A percentile compares a stretch with the other conserved stretches of the same genome.
These are phyloP conservation scores for Eragrostis tef DNA, from an alignment of 202 grass and related monocot species.

Conservation along the genomic window DNA sequence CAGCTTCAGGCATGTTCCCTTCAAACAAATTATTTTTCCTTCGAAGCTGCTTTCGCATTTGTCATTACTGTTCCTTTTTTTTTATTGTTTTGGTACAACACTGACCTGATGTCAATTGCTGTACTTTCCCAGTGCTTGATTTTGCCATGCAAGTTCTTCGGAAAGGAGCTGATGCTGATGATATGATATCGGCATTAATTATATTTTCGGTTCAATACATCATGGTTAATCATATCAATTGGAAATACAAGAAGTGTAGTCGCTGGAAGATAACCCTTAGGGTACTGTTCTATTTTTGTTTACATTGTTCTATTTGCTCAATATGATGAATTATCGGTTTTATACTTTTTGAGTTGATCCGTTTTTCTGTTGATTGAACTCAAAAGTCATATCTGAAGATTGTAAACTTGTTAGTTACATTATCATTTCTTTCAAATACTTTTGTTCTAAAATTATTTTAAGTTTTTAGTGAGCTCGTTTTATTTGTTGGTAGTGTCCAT, in stretches of 20 bases:
- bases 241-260: conserved; percentile 77
- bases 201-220: conserved; percentile 80
- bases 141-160: conserved; percentile 77
- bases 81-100: background rate
- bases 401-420: conserved; percentile 1
- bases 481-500: background rate
- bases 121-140: conserved; percentile 75
- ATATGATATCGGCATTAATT: conserved; percentile 63
- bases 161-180: conserved; percentile 65
- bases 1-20: conserved; percentile 15
- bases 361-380: conserved; percentile 1
- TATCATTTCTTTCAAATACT: background rate
- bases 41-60: background rate
- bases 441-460: background rate
- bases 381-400: background rate
- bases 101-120: conserved; percentile 27
- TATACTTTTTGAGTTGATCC: background rate
- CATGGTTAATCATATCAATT: conserved; percentile 89
- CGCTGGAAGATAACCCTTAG: conserved; percentile 70
- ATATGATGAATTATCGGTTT: background rate
- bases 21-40: background rate
- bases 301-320: conserved; percentile 5
- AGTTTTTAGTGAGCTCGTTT: background rate
- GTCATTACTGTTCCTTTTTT: conserved; percentile 1
- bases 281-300: conserved; percentile 50